Conservation (phyloP, 768 basidiomycete species). For the Macrolepiota albuminosa region DNA sequence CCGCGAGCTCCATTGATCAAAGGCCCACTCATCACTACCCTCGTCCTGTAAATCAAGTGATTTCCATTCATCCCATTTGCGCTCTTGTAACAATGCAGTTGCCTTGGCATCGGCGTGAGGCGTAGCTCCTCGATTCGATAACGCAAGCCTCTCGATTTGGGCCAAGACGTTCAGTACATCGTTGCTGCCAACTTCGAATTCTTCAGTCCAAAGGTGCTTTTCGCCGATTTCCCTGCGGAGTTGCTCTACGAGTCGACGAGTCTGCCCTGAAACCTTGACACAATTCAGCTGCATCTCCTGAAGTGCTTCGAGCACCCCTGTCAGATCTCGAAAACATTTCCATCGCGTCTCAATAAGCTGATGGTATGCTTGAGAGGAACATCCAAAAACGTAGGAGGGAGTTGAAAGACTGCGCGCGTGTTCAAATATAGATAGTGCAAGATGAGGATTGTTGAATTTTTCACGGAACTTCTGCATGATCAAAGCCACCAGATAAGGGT, state of each 20-base stretch:
- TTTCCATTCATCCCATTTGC: conserved; percentile 49
- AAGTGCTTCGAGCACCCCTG: conserved; percentile 65
- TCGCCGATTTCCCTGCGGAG: conserved; percentile 61
- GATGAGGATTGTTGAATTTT: conserved; percentile 72
- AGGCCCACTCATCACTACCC: conserved; percentile 20
- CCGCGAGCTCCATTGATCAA: conserved; percentile 1
- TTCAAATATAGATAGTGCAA: conserved; percentile 79
- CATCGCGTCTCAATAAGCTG: conserved; percentile 85
- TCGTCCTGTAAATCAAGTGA: conserved; percentile 22
- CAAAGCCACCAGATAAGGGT: conserved; percentile 70
- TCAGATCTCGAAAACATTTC: conserved; percentile 77
- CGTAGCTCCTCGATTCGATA: background rate
- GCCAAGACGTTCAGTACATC: conserved; percentile 48
- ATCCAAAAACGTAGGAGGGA: conserved; percentile 84
- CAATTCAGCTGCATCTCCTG: conserved; percentile 84
- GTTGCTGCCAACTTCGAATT: conserved; percentile 37
- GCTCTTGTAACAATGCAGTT: conserved; percentile 5
- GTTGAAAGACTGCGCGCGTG: conserved; percentile 72
- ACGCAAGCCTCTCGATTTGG: conserved; percentile 42
- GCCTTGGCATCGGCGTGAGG: background rate
- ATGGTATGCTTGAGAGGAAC: conserved; percentile 84
- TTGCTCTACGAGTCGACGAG: conserved; percentile 55
- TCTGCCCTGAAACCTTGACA: conserved; percentile 57
- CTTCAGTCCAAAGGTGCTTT: conserved; percentile 48
- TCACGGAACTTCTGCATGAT: conserved; percentile 79